These are phyloP conservation scores for Saccharum spontaneum DNA, from an alignment of 176 grass and related monocot genomes.

Conservation along the genomic window DNA sequence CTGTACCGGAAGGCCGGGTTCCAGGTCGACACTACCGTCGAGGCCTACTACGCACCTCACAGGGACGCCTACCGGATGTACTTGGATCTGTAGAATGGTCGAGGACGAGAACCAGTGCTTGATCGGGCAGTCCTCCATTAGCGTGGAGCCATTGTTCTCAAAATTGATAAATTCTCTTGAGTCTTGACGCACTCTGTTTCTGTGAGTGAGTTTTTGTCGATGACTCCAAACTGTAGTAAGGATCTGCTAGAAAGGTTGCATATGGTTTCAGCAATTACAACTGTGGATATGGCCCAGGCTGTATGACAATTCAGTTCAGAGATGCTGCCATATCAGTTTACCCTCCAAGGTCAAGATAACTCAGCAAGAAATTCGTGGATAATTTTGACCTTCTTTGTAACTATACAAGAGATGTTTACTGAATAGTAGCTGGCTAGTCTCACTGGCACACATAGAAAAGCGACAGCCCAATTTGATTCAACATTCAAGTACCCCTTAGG, in stretches of 20 bases:
- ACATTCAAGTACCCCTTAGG: too few species aligned
- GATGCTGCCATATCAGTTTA: not conserved
- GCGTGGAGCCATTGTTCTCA: not conserved
- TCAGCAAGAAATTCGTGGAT: not conserved
- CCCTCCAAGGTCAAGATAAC: not conserved
- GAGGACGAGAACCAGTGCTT: too few species aligned
- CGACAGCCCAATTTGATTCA: not conserved
- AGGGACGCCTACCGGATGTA: conserved; percentile 89
- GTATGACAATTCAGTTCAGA: not conserved
- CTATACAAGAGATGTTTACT: not conserved
- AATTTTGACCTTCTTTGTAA: not conserved
- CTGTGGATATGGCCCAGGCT: not conserved
- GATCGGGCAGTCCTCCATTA: too few species aligned
- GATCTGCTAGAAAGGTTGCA: too few species aligned
- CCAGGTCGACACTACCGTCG: conserved; percentile 60
- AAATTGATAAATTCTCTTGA: not conserved
- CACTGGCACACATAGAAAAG: not conserved
- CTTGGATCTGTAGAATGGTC: conserved; percentile 65
- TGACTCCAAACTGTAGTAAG: not conserved
- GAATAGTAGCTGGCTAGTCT: not conserved
- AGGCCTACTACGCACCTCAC: conserved; percentile 66
- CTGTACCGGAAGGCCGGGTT: conserved; percentile 83
- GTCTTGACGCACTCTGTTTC: not conserved
- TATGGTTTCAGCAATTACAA: not conserved
- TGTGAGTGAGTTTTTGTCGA: not conserved